Conservation (phyloP, 148 eudicot species). For the Amaranthus palmeri region DNA sequence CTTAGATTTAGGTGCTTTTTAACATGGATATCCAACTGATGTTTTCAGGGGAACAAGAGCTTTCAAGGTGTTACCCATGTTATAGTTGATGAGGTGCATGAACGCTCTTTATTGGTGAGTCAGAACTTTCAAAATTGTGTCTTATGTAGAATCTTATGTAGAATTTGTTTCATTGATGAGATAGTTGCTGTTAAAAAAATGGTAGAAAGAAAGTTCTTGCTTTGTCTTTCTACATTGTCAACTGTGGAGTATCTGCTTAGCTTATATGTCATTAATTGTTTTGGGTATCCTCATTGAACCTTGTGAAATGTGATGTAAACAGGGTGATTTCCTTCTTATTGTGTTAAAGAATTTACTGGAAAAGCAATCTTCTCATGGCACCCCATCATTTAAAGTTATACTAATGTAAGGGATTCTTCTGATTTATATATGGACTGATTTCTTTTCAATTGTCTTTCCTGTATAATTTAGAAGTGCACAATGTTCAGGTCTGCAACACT, state of each 20-base stretch:
- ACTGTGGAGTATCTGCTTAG: not conserved
- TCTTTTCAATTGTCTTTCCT: slow-evolving; percentile 1
- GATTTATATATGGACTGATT: not conserved
- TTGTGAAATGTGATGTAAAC: slow-evolving; percentile 22
- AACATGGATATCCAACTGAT: not conserved
- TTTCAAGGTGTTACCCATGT: slow-evolving; percentile 83
- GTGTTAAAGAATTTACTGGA: slow-evolving; percentile 76
- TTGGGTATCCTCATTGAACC: not conserved
- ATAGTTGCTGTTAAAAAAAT: not conserved
- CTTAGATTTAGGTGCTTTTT: not conserved
- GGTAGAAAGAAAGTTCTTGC: not conserved
- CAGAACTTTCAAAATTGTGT: not conserved
- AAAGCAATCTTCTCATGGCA: slow-evolving; percentile 58
- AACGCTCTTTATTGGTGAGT: slow-evolving; percentile 95
- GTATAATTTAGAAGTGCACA: slow-evolving; percentile 10
- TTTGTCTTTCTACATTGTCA: not conserved
- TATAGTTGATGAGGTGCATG: slow-evolving; percentile 98
- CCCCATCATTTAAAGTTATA: slow-evolving; percentile 67
- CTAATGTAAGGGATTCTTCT: slow-evolving; percentile 62
- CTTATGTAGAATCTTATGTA: not conserved
- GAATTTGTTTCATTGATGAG: not conserved
- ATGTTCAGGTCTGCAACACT: slow-evolving; percentile 90
- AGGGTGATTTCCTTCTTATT: slow-evolving; percentile 94
- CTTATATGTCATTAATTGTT: not conserved
- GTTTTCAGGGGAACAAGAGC: slow-evolving; percentile 69